phyloP scores from a whole-genome alignment of 768 basidiomycete species.

The Phaeotremella skinneri region DNA sequence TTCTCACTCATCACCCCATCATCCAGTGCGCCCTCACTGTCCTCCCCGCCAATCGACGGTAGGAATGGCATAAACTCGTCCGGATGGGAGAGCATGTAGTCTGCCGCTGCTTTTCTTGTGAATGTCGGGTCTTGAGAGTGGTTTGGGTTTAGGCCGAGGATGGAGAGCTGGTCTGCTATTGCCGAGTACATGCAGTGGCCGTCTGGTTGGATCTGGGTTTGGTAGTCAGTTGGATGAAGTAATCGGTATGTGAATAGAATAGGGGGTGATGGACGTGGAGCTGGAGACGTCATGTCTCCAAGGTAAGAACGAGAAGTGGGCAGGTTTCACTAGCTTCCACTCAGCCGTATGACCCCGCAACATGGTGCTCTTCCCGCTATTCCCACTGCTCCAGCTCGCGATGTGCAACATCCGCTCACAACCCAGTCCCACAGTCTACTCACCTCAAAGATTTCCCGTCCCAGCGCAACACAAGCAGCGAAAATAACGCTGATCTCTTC shows the following conservation, averaged over 20 bases:
- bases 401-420: not conserved
- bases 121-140: slow-evolving; percentile 26
- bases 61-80: slow-evolving; percentile 94
- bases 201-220: slow-evolving; percentile 76
- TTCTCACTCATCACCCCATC: slow-evolving; percentile 68
- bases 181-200: slow-evolving; percentile 96
- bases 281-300: too few relatives aligned
- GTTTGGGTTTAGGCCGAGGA: slow-evolving; percentile 66
- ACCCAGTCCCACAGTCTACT: slow-evolving; percentile 7
- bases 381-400: too few relatives aligned
- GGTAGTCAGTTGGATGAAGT: not conserved
- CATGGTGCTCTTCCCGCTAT: too few relatives aligned
- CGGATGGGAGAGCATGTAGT: slow-evolving; percentile 75
- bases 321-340: too few relatives aligned
- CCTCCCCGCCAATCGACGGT: slow-evolving; percentile 66
- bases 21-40: slow-evolving; percentile 63
- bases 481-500: slow-evolving; percentile 48
- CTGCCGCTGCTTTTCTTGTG: slow-evolving; percentile 68
- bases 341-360: too few relatives aligned
- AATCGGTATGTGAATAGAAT: not conserved
- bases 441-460: slow-evolving; percentile 48
- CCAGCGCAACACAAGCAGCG: slow-evolving; percentile 43
- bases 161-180: slow-evolving; percentile 80
- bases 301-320: too few relatives aligned
- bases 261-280: too few relatives aligned